phyloP scores from a whole-genome alignment of 495 filamentous ascomycete genomes.

The Lasiosphaeris hirsuta region DNA sequence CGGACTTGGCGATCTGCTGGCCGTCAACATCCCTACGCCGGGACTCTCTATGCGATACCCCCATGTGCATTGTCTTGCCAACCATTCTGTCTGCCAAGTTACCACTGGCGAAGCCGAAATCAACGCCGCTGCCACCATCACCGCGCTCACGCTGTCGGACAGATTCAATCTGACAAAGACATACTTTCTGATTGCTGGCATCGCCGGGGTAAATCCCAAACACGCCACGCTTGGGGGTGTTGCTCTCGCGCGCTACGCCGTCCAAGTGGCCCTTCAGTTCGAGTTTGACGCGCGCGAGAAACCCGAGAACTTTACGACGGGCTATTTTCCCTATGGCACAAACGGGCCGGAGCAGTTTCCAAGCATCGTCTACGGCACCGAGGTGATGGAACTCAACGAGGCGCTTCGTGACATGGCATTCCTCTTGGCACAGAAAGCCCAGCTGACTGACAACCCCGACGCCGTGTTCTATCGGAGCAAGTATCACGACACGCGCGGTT shows the following conservation, averaged over 20 bases:
- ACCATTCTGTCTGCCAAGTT: slow-evolving; percentile 60
- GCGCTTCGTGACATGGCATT: slow-evolving; percentile 56
- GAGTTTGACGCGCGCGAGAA: slow-evolving; percentile 72
- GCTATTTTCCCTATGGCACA: slow-evolving; percentile 63
- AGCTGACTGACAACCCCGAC: slow-evolving; percentile 50
- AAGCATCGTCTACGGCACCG: slow-evolving; percentile 64
- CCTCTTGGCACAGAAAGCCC: slow-evolving; percentile 52
- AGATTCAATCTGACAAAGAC: slow-evolving; percentile 64
- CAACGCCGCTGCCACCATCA: slow-evolving; percentile 66
- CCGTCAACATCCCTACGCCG: slow-evolving; percentile 62
- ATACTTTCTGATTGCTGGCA: slow-evolving; percentile 70
- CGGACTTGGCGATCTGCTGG: slow-evolving; percentile 50
- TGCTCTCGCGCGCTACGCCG: slow-evolving; percentile 63
- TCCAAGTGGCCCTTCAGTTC: slow-evolving; percentile 72
- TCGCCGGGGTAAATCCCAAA: slow-evolving; percentile 70
- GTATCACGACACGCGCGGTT: slow-evolving; percentile 42
- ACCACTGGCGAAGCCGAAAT: slow-evolving; percentile 61
- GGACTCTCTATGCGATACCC: slow-evolving; percentile 65
- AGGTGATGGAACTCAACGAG: slow-evolving; percentile 71
- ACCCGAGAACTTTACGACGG: slow-evolving; percentile 59
- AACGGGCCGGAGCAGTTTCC: slow-evolving; percentile 57
- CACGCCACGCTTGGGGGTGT: slow-evolving; percentile 58
- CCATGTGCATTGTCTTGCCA: slow-evolving; percentile 58
- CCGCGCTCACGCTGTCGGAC: slow-evolving; percentile 54
- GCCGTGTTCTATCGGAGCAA: slow-evolving; percentile 57